These are phyloP conservation scores for Royoungia palumana DNA, from an alignment of 768 basidiomycete species.

Conservation along the genomic window DNA sequence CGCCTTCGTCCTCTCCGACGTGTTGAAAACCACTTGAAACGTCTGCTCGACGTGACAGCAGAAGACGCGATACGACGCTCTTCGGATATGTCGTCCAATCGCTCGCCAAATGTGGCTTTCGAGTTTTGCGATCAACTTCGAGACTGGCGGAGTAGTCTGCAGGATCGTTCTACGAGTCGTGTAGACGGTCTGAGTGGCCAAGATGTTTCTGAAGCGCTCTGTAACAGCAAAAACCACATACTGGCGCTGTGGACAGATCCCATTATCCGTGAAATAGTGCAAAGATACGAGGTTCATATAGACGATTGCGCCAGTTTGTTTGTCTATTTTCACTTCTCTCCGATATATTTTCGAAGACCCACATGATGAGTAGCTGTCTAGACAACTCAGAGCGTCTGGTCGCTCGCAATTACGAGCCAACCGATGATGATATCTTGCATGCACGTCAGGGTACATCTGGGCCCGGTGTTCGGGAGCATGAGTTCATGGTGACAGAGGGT, in stretches of 20 bases:
- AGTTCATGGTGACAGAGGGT: conserved; percentile 39
- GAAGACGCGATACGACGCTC: conserved; percentile 32
- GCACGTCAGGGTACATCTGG: conserved; percentile 66
- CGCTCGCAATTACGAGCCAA: conserved; percentile 54
- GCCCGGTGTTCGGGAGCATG: conserved; percentile 71
- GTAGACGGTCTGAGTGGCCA: conserved; percentile 27
- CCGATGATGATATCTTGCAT: conserved; percentile 70
- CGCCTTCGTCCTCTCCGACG: conserved; percentile 60
- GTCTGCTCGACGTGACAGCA: conserved; percentile 48
- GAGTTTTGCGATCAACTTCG: conserved; percentile 57
- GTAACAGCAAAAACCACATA: conserved; percentile 61
- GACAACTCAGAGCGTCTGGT: conserved; percentile 66
- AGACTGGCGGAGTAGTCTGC: conserved; percentile 37
- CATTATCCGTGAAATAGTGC: conserved; percentile 48
- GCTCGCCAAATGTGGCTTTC: conserved; percentile 26
- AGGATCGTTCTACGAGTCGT: conserved; percentile 13
- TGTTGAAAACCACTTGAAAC: conserved; percentile 62
- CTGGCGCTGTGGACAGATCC: conserved; percentile 61
- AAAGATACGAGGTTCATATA: conserved; percentile 44
- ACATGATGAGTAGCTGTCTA: conserved; percentile 50
- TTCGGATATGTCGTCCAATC: conserved; percentile 41
- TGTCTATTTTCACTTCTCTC: conserved; percentile 20
- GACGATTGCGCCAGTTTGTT: conserved; percentile 70
- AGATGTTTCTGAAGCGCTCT: conserved; percentile 50
- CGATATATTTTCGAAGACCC: neutral